Conservation (phyloP, 352 stramenopile species). For the Globisporangium rhizosaccharum region DNA sequence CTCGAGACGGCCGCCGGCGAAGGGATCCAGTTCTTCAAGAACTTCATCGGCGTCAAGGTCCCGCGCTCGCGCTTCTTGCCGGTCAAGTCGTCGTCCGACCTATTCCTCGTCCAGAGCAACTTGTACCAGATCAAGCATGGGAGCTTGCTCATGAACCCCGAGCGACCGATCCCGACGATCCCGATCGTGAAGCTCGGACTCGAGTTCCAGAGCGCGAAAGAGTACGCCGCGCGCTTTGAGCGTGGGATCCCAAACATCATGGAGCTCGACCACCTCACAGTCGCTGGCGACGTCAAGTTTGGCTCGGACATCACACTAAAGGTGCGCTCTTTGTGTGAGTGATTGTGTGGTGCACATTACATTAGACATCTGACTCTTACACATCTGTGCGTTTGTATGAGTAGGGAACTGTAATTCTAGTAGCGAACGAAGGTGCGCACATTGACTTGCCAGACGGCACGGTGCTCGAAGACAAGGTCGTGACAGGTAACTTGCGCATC, state of each 20-base stretch:
- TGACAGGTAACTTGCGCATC: conserved; percentile 92
- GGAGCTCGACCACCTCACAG: conserved; percentile 91
- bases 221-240: conserved; percentile 86
- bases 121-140: conserved; percentile 92
- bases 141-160: conserved; percentile 85
- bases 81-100: conserved; percentile 98
- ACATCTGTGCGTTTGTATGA: not conserved
- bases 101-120: conserved; percentile 94
- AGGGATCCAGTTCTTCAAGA: conserved; percentile 98
- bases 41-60: conserved; percentile 95
- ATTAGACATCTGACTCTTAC: not conserved
- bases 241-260: conserved; percentile 90
- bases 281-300: conserved; percentile 91
- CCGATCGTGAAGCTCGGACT: conserved; percentile 92
- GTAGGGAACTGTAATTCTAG: conserved; percentile 92
- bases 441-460: conserved; percentile 92
- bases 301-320: conserved; percentile 90
- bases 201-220: conserved; percentile 86
- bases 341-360: not conserved
- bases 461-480: conserved; percentile 92
- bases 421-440: conserved; percentile 91
- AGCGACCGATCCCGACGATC: conserved; percentile 75
- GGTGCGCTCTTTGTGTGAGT: conserved; percentile 26
- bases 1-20: conserved; percentile 96
- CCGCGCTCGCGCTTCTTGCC: conserved; percentile 95